Evolutionary conservation across 495 filamentous ascomycete genomes (phyloP), one percentile per base, ranked within the genome.

Genomic region (Aspergillus ellipticus): DNA sequence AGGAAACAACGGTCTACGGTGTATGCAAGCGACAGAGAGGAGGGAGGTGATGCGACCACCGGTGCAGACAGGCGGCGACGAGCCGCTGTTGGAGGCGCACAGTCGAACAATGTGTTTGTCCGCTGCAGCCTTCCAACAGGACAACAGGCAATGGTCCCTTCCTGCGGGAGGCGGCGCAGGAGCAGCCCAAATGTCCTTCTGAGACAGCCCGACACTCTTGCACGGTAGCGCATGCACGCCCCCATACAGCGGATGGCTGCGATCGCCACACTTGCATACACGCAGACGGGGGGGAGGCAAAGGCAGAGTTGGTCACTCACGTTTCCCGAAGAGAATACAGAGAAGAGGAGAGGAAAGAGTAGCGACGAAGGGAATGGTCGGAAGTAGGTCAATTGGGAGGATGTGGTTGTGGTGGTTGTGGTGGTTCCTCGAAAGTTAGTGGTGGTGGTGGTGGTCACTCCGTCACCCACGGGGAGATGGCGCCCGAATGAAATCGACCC

Each of bases 91-190:
- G 55, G 26, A 60, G 57, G 60, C 55, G 60, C 61, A 33, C 51
- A 54, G 50, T 58, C 46, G 46, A 66, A 72, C 69, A 73, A 73
- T 72, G 68, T 55, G 65, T 64, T 74, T 73, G 68, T 74, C 64
- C 45, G 51, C 66, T 65, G 67, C 64, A 66, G 67, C 66, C 53
- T 51, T 53, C 54, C 68, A 61, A 59, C 37, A 42, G 24, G 28
- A 37, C 7, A 17, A 55, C 31, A 63, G 29, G 35, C 54, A 35
- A 53, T 61, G 64, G 60, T 54, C 63, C 41, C 53, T 60, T 54
- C 51, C 56, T 62, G 59, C 62, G 59, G 58, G 56, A 24, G 13
- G 42, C n/a, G 59, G 58, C 66, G 62, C 66, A 61, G 66, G 60
- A 71, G 62, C 39, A 54, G 47, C 19, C 54, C 45, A 53, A 51